Conservation (phyloP, 345 rosid genomes). For the Eucalyptus tenuipes region DNA sequence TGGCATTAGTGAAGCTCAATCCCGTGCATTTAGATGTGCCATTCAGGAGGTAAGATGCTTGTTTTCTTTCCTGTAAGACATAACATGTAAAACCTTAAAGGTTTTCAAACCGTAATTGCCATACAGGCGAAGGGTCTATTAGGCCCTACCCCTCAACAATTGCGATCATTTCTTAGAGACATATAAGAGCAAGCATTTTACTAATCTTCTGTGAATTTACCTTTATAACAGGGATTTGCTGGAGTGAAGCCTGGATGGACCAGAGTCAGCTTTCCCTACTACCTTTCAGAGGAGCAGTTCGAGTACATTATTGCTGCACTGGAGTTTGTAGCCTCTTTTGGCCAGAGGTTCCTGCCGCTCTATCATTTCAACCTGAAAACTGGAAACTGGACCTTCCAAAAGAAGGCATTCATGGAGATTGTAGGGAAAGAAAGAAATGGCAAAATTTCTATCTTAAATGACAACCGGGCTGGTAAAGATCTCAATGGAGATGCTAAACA, state of each 20-base stretch:
- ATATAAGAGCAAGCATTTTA: not conserved
- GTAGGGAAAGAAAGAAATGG: not conserved
- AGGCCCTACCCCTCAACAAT: not conserved
- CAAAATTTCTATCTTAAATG: not conserved
- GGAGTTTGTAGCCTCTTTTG: conserved; percentile 28
- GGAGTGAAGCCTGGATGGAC: conserved; percentile 58
- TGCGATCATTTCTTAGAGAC: not conserved
- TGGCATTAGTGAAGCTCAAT: not conserved
- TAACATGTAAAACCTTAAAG: not conserved
- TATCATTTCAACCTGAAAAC: conserved; percentile 23
- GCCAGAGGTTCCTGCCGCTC: conserved; percentile 36
- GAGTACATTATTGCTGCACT: conserved; percentile 33
- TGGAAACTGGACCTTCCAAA: conserved; percentile 28
- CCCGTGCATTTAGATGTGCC: conserved; percentile 19
- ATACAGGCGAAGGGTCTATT: not conserved
- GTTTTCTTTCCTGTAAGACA: not conserved
- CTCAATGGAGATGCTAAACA: not conserved
- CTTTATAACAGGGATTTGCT: conserved; percentile 15
- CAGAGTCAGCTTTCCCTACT: conserved; percentile 56
- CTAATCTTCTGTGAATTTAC: not conserved
- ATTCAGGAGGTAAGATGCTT: conserved; percentile 20
- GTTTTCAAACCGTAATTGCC: not conserved
- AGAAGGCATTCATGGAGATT: conserved; percentile 2
- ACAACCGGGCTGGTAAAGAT: not conserved
- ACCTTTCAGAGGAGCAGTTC: conserved; percentile 30